A percentile compares a stretch with the other conserved stretches of the same genome.
phyloP scores from a whole-genome alignment of 768 basidiomycete genomes.

The Mycena filopes region DNA sequence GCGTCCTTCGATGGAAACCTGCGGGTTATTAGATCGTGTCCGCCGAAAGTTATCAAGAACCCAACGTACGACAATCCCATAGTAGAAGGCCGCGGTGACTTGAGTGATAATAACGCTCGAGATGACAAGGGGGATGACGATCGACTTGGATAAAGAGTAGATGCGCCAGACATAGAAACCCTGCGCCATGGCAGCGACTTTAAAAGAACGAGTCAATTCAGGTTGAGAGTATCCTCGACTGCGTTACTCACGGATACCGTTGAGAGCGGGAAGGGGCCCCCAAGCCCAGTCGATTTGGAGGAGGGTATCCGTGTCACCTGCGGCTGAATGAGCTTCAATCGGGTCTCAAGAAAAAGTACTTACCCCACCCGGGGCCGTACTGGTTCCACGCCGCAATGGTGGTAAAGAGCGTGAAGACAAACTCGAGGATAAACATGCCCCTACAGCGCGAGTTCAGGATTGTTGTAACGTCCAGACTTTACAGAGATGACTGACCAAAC shows the following conservation, averaged over 20 bases:
- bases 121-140: slow-evolving; percentile 19
- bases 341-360: no score
- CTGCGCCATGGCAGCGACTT: slow-evolving; percentile 26
- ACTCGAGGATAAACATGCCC: no score
- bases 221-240: background rate
- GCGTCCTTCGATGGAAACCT: background rate
- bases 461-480: no score
- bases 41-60: background rate
- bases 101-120: no score
- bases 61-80: slow-evolving; percentile 3
- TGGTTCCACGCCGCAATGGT: no score
- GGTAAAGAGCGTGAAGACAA: no score
- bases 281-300: no score
- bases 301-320: no score
- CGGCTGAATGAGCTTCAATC: no score
- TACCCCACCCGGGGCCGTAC: no score
- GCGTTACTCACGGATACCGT: slow-evolving; percentile 4
- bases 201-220: background rate
- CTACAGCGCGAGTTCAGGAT: no score
- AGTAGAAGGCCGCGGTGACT: slow-evolving; percentile 7
- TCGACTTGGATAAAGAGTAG: slow-evolving; percentile 12
- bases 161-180: slow-evolving; percentile 33
- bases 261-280: background rate
- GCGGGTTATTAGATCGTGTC: background rate
- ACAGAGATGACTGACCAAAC: no score